phyloP scores from a whole-genome alignment of 1,284 basidiomycete species.

The Moesziomyces parantarcticus region DNA sequence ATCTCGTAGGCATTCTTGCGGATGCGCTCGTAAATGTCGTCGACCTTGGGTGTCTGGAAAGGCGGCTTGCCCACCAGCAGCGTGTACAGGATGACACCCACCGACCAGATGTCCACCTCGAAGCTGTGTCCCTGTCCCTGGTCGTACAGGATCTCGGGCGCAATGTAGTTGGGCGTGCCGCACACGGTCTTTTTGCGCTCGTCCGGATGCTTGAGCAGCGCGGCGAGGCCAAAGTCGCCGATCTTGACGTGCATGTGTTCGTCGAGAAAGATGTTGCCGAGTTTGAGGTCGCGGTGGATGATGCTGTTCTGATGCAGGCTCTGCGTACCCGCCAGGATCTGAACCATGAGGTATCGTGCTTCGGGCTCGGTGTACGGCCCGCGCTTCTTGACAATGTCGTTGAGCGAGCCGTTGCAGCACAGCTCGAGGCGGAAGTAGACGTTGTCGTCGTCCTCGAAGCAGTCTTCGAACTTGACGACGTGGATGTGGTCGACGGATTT shows the following conservation, averaged over 20 bases:
- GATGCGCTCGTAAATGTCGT: conserved; percentile 77
- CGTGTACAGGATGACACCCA: conserved; percentile 93
- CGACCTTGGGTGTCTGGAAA: conserved; percentile 95
- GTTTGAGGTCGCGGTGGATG: conserved; percentile 76
- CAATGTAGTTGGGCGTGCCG: conserved; percentile 98
- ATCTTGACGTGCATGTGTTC: conserved; percentile 93
- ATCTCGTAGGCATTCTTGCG: conserved; percentile 94
- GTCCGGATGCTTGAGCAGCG: conserved; percentile 92
- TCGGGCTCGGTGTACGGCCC: conserved; percentile 92
- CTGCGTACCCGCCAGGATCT: conserved; percentile 92
- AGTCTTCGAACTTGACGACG: conserved; percentile 90
- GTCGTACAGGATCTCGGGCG: conserved; percentile 96
- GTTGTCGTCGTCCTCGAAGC: conserved; percentile 94
- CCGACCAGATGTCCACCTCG: conserved; percentile 97
- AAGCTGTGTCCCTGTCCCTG: conserved; percentile 95
- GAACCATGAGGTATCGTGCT: conserved; percentile 89
- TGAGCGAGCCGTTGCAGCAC: conserved; percentile 81
- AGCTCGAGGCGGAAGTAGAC: conserved; percentile 97
- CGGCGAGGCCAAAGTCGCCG: conserved; percentile 96
- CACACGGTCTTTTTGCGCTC: conserved; percentile 98
- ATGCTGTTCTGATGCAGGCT: conserved; percentile 94
- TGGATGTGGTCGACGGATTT: conserved; percentile 89
- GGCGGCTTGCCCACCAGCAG: conserved; percentile 92
- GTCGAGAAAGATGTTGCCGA: conserved; percentile 95
- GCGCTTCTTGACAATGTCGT: conserved; percentile 91